Evolutionary conservation across 371 early-diverging fungal species (phyloP).

Genomic region (Apophysomyces variabilis): DNA sequence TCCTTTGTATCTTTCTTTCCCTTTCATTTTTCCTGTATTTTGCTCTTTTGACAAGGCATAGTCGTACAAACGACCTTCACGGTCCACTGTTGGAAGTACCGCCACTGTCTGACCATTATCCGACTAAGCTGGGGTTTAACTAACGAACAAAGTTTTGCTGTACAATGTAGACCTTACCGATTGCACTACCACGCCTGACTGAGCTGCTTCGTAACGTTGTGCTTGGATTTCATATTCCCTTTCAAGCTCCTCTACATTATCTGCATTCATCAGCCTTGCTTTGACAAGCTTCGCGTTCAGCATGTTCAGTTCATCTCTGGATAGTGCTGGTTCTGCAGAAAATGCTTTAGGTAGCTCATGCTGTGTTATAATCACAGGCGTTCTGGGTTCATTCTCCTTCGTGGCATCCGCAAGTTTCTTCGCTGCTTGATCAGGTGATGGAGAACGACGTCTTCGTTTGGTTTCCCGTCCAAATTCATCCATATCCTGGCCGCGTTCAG

Average conservation of each 20-base stretch:
- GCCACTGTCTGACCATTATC: constrained; percentile 24
- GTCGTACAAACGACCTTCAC: constrained; percentile 61
- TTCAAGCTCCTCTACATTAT: constrained; percentile 72
- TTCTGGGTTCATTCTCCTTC: constrained; percentile 16
- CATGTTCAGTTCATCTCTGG: constrained; percentile 82
- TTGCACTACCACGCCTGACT: constrained; percentile 12
- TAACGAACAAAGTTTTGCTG: not conserved
- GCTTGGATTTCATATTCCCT: constrained; percentile 66
- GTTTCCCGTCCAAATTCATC: constrained; percentile 47
- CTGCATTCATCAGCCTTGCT: constrained; percentile 74
- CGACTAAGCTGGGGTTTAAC: not conserved
- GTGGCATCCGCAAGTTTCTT: constrained; percentile 31
- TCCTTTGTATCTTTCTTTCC: constrained; percentile 53
- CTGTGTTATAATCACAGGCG: constrained; percentile 31
- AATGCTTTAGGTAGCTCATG: constrained; percentile 27
- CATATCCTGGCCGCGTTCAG: constrained; percentile 20
- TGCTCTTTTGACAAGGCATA: constrained; percentile 37
- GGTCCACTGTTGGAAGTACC: constrained; percentile 70
- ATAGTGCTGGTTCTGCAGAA: constrained; percentile 33
- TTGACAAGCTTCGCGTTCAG: constrained; percentile 83
- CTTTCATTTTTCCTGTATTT: constrained; percentile 31
- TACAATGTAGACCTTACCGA: constrained; percentile 8
- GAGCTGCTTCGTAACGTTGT: constrained; percentile 37
- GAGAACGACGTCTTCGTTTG: constrained; percentile 25
- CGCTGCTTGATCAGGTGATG: constrained; percentile 15